Evolutionary conservation across 257 asterid genomes (phyloP), one percentile per base, ranked within the genome.

Genomic region (Solanum habrochaites): DNA sequence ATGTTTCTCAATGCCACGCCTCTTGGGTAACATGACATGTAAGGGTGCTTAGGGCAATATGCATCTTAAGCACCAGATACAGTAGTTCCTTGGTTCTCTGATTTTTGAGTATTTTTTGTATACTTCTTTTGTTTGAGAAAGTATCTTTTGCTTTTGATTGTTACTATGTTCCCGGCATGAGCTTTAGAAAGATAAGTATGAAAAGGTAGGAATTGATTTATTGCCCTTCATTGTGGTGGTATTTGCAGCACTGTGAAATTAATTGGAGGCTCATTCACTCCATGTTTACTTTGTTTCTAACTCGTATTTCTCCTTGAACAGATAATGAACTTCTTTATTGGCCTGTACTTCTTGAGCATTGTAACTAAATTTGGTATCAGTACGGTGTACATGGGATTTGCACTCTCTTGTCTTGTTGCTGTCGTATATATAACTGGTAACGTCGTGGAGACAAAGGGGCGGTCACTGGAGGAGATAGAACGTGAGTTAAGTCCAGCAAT

Each of bases 401-500:
- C 99, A 14, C 91, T 93, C 2, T 90, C 92, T 29, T 94, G 99
- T 62, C 86, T 92, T 86, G 89, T 96, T 9, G 98, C 98, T 16
- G 98, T 95, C 27, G 58, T 94, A 90, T 96, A 96, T 88, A 94
- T 96, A 88, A 88, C 93, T 77, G 90, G 94, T 43, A 95, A 96
- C 27, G 97, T 96, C 11, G 97, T 96, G 62, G 99, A 96, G 90
- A 96, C 98, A 7, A 96, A 96, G 87, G 99, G 99, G 4, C 95
- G 95, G 69, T 96, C 99, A 4, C 90, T 96, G 88, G 99, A 96
- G 91, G 98, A 96, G 77, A 94, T 96, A 52, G 98, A 96, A 89
- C 96, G 94, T 18, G 98, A 94, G 83, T 92, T 94, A 82, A 94
- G 39, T 66, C 90, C 95, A 42, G 93, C 98, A 37, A 20, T 88